These are phyloP conservation scores for Phlyctochytrium planicorne DNA, from an alignment of 192 early-diverging fungal genomes.

Conservation along the genomic window DNA sequence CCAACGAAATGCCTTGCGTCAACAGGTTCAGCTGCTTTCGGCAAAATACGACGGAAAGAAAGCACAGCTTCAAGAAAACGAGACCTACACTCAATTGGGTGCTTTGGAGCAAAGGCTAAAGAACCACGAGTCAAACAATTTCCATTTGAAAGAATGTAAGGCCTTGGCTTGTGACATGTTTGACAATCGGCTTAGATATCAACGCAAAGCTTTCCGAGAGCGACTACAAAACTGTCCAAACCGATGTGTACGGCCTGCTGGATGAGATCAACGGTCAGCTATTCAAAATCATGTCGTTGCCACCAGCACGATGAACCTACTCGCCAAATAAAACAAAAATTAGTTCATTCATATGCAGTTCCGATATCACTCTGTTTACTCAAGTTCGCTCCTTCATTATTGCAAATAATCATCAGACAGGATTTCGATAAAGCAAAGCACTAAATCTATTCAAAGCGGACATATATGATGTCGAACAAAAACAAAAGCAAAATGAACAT, in stretches of 20 bases:
- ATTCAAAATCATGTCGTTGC: constrained; percentile 44
- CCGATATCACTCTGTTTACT: no score
- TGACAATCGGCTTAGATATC: constrained; percentile 44
- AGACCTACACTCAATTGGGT: constrained; percentile 50
- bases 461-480: no score
- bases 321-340: no score
- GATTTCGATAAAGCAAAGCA: no score
- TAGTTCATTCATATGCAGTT: no score
- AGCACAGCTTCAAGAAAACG: constrained; percentile 53
- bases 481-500: no score
- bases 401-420: no score
- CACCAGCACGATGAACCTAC: constrained; percentile 46
- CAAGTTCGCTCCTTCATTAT: no score
- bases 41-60: constrained; percentile 49
- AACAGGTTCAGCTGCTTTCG: constrained; percentile 33
- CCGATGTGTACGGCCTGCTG: constrained; percentile 43
- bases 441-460: no score
- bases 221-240: constrained; percentile 47
- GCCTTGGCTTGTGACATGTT: constrained; percentile 14
- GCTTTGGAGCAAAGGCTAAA: constrained; percentile 51
- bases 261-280: constrained; percentile 50
- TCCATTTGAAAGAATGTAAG: constrained; percentile 56
- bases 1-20: constrained; percentile 34
- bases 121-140: constrained; percentile 51
- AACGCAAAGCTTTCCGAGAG: constrained; percentile 53